Conservation (phyloP, 2,329 filamentous ascomycete species). For the Fusarium brachygibbosum region DNA sequence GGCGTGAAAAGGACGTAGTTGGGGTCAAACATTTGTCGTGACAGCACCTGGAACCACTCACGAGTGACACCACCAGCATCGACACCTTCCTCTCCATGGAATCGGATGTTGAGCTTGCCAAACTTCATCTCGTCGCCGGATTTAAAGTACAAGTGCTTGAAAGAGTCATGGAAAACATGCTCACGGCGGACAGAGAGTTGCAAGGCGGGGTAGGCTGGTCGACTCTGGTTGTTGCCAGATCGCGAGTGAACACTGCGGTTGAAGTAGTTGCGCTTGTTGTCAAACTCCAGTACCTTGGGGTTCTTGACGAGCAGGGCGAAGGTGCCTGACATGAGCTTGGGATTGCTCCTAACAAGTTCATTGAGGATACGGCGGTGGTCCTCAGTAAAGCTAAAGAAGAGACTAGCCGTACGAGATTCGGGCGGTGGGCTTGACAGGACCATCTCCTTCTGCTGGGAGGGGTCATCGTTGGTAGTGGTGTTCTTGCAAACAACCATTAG, state of each 20-base stretch:
- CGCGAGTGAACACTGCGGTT: constrained; percentile 86
- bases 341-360: constrained; percentile 95
- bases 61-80: constrained; percentile 97
- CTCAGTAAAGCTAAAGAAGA: constrained; percentile 98
- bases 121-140: constrained; percentile 97
- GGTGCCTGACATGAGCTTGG: constrained; percentile 98
- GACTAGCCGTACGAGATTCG: constrained; percentile 83
- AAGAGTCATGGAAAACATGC: constrained; percentile 97
- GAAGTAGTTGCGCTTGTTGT: constrained; percentile 99
- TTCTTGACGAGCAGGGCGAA: constrained; percentile 98
- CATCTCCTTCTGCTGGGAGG: constrained; percentile 72
- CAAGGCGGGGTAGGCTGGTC: constrained; percentile 78
- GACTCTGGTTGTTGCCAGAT: constrained; percentile 75
- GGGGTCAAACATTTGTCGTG: constrained; percentile 98
- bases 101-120: constrained; percentile 96
- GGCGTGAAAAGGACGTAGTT: constrained; percentile 97
- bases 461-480: constrained; percentile 82
- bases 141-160: constrained; percentile 99
- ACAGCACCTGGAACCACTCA: constrained; percentile 99
- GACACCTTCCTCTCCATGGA: constrained; percentile 97
- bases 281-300: constrained; percentile 97
- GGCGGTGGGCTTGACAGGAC: constrained; percentile 79
- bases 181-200: constrained; percentile 93
- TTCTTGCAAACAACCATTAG: constrained; percentile 99
- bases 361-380: constrained; percentile 98